Evolutionary conservation across 495 filamentous ascomycete genomes (phyloP).

Genomic region (Neurospora sp.): DNA sequence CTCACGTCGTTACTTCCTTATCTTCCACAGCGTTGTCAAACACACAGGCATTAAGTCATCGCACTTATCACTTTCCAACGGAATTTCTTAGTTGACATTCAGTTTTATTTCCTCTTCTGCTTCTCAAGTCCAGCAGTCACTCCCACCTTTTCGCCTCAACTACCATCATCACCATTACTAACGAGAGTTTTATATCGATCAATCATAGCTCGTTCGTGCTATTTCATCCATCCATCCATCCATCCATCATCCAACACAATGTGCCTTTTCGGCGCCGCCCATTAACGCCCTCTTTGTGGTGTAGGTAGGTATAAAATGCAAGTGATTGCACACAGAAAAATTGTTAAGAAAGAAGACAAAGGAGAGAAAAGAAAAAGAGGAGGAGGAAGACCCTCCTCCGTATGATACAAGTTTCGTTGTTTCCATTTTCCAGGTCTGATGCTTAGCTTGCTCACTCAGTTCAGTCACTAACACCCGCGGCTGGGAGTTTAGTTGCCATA

Average conservation of each 20-base stretch:
- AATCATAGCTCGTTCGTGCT: background rate
- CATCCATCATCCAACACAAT: background rate
- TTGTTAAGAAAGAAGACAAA: constrained; percentile 1
- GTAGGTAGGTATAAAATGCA: background rate
- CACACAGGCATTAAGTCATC: background rate
- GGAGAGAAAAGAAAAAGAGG: constrained; percentile 3
- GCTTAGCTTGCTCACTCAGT: background rate
- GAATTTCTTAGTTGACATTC: background rate
- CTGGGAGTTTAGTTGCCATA: constrained; percentile 12
- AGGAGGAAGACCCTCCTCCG: background rate
- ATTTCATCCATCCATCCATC: background rate
- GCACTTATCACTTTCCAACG: background rate
- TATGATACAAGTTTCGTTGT: constrained; percentile 7
- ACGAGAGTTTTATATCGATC: too few relatives aligned
- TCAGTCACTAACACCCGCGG: background rate
- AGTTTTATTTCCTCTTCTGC: too few relatives aligned
- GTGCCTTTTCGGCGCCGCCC: background rate
- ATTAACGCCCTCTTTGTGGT: background rate
- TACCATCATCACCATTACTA: too few relatives aligned
- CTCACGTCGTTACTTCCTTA: background rate
- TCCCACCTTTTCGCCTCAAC: too few relatives aligned
- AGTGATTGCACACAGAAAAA: background rate
- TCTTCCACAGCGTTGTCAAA: background rate
- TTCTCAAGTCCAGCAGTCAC: too few relatives aligned
- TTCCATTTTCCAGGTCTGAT: background rate